A percentile compares a stretch with the other conserved stretches of the same genome.
Evolutionary conservation across 441 rosid genomes (phyloP).

Genomic region (California macrophylla): DNA sequence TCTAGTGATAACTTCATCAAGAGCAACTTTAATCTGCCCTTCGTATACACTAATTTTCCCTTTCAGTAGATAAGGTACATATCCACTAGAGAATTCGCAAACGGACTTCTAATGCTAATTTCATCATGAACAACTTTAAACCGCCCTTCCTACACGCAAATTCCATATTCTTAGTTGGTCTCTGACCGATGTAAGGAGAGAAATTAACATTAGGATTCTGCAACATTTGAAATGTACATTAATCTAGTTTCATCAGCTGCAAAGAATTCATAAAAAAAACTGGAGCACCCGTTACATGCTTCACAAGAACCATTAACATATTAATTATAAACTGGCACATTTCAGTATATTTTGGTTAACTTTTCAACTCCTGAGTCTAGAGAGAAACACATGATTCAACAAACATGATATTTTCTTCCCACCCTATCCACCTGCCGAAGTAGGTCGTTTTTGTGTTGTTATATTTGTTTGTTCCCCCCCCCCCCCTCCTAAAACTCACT

Average conservation of each 20-base stretch:
- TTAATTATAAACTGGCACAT: not conserved
- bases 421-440: not conserved
- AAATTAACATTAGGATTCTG: not conserved
- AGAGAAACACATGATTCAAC: not conserved
- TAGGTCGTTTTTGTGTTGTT: not conserved
- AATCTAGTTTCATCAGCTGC: not conserved
- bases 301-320: not conserved
- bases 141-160: not conserved
- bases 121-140: not conserved
- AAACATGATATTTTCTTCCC: not conserved
- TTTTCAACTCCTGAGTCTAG: not conserved
- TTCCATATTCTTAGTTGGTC: not conserved
- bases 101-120: not conserved
- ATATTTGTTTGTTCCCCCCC: not conserved
- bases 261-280: not conserved
- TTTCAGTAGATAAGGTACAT: not conserved
- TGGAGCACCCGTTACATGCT: not conserved
- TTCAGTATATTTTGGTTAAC: not conserved
- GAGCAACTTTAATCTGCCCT: too few relatives aligned
- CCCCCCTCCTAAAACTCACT: not conserved
- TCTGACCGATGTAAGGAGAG: not conserved
- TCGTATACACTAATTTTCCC: not conserved
- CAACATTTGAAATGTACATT: not conserved
- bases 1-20: too few relatives aligned
- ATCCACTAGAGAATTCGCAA: not conserved